Evolutionary conservation across 495 filamentous ascomycete genomes (phyloP), one percentile per base, ranked within the genome.

Genomic region (Aspergillus diversus): DNA sequence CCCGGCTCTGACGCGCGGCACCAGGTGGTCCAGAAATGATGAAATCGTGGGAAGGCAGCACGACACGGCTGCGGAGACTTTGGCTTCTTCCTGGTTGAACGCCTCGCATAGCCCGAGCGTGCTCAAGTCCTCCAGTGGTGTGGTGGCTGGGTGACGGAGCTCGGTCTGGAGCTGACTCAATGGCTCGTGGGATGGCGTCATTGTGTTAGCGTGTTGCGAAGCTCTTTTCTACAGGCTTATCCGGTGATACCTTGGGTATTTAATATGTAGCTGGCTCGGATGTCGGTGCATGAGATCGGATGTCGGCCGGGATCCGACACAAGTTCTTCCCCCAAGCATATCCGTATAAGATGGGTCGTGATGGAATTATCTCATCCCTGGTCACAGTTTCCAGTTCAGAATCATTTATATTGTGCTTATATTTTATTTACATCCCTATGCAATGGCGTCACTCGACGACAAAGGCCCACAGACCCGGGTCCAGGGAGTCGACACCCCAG

Each of bases 11-110:
- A 57, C 37, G n/a, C 55, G 37, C 8, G 55, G 55, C 37, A 17
- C 55, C n/a, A 57, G 55, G 27, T 7, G 37, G 17, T 57, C 55
- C 0, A 57, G 4, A n/a, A 47, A 43, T 43, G 55, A 31, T 57
- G 55, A 16, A 33, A 57, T 57, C 7, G 37, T 31, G 16, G 35
- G 55, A 5, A 57, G 55, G 2, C 37, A 43, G 39, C 21, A 32
- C 8, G 35, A 8, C 7, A 57, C 17, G n/a, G 37, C 6, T 11
- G 7, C 37, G 6, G 39, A 13, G 7, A 57, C 55, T 31, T 33
- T 27, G 35, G 16, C 17, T 17, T 57, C 55, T 11, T 57, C 55
- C 7, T n/a, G 55, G 35, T 47, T 21, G 55, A 57, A 46, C 1
- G 27, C 55, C 4, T 32, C 12, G 55, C 55, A 57, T 1, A 57